phyloP scores from a whole-genome alignment of 1,139 yeast species.

The Saccharomyces hybrid region DNA sequence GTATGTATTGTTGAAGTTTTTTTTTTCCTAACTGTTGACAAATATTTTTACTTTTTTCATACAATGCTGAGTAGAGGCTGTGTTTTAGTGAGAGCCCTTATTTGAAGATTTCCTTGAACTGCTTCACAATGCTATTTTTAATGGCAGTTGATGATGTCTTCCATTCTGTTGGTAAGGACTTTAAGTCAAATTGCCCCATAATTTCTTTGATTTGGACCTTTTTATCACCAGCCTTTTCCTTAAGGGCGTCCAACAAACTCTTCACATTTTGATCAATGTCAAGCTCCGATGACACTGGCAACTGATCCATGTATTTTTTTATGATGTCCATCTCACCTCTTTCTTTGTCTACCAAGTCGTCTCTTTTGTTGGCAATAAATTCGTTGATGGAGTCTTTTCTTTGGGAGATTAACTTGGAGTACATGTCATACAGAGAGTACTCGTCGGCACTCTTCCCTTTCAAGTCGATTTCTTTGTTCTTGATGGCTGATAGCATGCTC shows the following conservation, averaged over 20 bases:
- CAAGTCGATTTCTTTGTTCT: constrained; percentile 51
- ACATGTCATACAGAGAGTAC: constrained; percentile 41
- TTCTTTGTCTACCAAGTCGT: constrained; percentile 53
- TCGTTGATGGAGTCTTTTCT: constrained; percentile 48
- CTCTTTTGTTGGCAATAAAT: constrained; percentile 43
- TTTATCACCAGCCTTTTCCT: constrained; percentile 27
- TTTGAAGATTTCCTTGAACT: constrained; percentile 20
- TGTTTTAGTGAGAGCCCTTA: background rate
- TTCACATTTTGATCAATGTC: constrained; percentile 41
- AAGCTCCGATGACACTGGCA: constrained; percentile 47
- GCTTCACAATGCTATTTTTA: constrained; percentile 27
- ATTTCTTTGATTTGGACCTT: constrained; percentile 35
- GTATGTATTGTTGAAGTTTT: background rate
- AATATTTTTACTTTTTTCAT: background rate
- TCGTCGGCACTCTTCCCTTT: constrained; percentile 42
- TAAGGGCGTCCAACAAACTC: constrained; percentile 33
- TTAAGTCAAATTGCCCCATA: constrained; percentile 44
- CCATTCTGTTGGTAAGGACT: constrained; percentile 45
- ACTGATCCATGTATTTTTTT: constrained; percentile 35
- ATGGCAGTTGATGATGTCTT: constrained; percentile 38
- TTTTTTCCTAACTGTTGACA: background rate
- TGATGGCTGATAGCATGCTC: constrained; percentile 48
- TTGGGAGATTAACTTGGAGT: constrained; percentile 45
- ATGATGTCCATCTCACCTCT: constrained; percentile 43
- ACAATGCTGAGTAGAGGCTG: background rate